These are phyloP conservation scores for Fusarium algeriense DNA, from an alignment of 2,329 filamentous ascomycete species.

Conservation along the genomic window DNA sequence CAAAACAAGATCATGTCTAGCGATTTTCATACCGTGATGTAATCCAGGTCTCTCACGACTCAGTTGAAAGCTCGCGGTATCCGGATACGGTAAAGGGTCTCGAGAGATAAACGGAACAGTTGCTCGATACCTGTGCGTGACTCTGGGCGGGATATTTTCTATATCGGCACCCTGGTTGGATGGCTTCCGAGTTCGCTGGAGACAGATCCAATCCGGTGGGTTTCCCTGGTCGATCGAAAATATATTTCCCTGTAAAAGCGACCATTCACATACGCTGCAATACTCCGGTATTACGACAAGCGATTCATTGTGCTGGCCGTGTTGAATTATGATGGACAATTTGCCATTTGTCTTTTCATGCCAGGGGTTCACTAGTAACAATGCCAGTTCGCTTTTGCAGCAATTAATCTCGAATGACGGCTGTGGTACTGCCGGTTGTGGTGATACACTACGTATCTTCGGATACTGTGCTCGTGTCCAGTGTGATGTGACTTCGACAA, in stretches of 20 bases:
- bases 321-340: slow-evolving; percentile 22
- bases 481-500: not conserved
- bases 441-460: not conserved
- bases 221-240: slow-evolving; percentile 30
- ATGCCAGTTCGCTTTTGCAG: not conserved
- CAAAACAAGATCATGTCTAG: slow-evolving; percentile 12
- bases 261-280: slow-evolving; percentile 11
- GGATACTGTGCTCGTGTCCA: slow-evolving; percentile 18
- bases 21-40: slow-evolving; percentile 29
- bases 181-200: slow-evolving; percentile 12
- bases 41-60: slow-evolving; percentile 23
- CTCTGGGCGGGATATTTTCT: slow-evolving; percentile 37
- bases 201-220: slow-evolving; percentile 34
- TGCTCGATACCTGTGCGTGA: slow-evolving; percentile 30
- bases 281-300: slow-evolving; percentile 12
- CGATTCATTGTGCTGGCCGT: slow-evolving; percentile 5
- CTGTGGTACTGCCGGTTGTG: slow-evolving; percentile 8
- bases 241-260: slow-evolving; percentile 21
- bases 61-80: slow-evolving; percentile 17
- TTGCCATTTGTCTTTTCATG: not conserved
- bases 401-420: slow-evolving; percentile 20
- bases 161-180: slow-evolving; percentile 42
- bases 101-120: slow-evolving; percentile 38
- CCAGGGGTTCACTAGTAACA: not conserved
- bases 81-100: slow-evolving; percentile 36